These are phyloP conservation scores for Rhodotorula sp. DNA, from an alignment of 1,284 basidiomycete genomes.

Conservation along the genomic window DNA sequence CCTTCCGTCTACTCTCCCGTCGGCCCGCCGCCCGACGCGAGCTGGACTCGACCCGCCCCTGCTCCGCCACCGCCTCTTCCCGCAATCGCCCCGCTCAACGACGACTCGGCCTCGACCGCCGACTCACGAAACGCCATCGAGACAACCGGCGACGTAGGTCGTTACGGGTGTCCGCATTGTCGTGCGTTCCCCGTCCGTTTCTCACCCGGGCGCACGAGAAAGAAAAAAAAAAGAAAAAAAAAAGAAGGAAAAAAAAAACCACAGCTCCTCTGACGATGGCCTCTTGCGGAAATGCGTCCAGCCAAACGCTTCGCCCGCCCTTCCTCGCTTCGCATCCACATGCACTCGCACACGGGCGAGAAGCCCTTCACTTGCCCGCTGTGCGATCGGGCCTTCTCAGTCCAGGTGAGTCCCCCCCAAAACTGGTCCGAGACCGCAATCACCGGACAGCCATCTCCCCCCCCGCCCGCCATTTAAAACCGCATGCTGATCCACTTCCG, in stretches of 20 bases:
- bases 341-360: conserved; percentile 41
- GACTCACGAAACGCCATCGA: neutral
- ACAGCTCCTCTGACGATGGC: no score
- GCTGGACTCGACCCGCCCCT: no score
- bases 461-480: neutral
- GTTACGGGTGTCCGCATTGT: conserved; percentile 28
- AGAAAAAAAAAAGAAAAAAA: no score
- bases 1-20: no score
- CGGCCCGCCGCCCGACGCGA: no score
- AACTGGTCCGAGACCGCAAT: neutral
- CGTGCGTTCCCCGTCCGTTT: conserved; percentile 8
- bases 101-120: neutral
- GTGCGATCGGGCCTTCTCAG: conserved; percentile 38
- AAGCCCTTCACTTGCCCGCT: conserved; percentile 37
- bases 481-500: no score
- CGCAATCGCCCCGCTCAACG: no score
- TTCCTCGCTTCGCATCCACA: conserved; percentile 36
- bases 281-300: neutral
- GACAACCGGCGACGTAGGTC: neutral
- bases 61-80: no score
- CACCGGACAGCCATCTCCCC: neutral
- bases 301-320: conserved; percentile 40
- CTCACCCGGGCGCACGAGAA: no score
- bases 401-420: conserved; percentile 21
- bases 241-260: no score